Evolutionary conservation across 2,329 filamentous ascomycete species (phyloP), one percentile per base, ranked within the genome.

Genomic region (Cryphonectria nitschkei): DNA sequence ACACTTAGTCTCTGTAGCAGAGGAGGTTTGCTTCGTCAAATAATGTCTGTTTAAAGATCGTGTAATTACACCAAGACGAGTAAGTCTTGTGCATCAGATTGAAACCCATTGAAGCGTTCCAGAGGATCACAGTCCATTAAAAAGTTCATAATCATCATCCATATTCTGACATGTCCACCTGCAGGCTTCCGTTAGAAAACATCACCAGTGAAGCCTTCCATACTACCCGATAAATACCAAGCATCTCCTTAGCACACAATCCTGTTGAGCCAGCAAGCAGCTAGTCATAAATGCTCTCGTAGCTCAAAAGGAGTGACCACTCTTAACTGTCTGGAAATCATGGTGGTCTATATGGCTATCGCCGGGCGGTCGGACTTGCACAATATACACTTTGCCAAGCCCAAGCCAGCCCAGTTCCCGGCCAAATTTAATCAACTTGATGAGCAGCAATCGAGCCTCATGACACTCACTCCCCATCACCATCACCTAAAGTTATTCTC

Each of bases 401-500:
- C 29, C 32, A n/a, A 19, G 2, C 58, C 32, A 39, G 58, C 29
- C 29, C 32, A n/a, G 19, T 5, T 3, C 0, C 34, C 39, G 9
- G 32, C 58, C 32, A 22, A 32, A 13, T 32, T 13, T 32, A 16
- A 8, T 13, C 19, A 16, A 8, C 34, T n/a, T 7, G 14, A 39
- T 7, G 4, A 6, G 14, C 29, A 32, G 26, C 54, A 32, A 32
- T 32, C 52, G 43, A 46, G 43, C 22, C 43, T 46, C 16, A 46
- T 46, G 19, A 46, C 43, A 29, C 11, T 22, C 9, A 50, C 1
- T 56, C 14, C 5, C 34, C 54, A 34, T 34, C 26, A 26, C 16
- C 32, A 8, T 70, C 50, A 73, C 8, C 66, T 65, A 29, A 73
- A 72, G 32, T 71, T 73, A 52, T 74, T 74, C 68, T 76, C 74